Percentiles rank a stretch among this genome's conserved stretches.
Conservation (phyloP, 2,329 filamentous ascomycete species). For the Davidsoniella virescens region DNA sequence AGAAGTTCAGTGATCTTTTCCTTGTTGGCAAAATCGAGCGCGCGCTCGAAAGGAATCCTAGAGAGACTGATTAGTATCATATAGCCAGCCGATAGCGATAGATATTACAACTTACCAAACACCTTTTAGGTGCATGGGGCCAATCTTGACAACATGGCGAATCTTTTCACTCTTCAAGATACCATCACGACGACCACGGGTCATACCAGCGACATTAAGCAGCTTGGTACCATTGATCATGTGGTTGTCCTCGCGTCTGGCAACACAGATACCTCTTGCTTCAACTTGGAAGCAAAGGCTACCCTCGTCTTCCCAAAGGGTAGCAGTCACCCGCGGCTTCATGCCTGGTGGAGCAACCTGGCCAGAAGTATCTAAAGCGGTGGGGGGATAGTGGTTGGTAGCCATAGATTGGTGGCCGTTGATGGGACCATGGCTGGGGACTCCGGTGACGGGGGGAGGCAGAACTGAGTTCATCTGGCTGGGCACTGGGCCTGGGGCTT, state of each 20-base stretch:
- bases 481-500: constrained; percentile 52
- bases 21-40: constrained; percentile 97
- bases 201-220: constrained; percentile 96
- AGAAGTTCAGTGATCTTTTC: constrained; percentile 95
- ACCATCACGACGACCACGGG: constrained; percentile 80
- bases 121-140: constrained; percentile 96
- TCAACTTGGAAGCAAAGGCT: constrained; percentile 97
- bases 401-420: constrained; percentile 37
- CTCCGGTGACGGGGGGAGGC: constrained; percentile 37
- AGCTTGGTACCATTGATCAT: constrained; percentile 99
- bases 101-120: constrained; percentile 53
- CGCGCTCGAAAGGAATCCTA: constrained; percentile 95
- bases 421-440: constrained; percentile 21
- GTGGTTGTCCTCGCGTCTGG: constrained; percentile 88
- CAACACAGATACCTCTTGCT: constrained; percentile 88
- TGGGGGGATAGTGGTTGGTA: constrained; percentile 39
- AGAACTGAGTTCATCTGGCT: constrained; percentile 58
- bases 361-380: constrained; percentile 64
- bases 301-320: constrained; percentile 94
- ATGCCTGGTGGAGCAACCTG: constrained; percentile 84
- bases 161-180: constrained; percentile 97
- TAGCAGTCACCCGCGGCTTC: constrained; percentile 92
- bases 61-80: neutral
- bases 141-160: constrained; percentile 94
- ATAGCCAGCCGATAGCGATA: neutral